Conservation (phyloP, 2,329 filamentous ascomycete species). For the Trichoderma oligosporum region DNA sequence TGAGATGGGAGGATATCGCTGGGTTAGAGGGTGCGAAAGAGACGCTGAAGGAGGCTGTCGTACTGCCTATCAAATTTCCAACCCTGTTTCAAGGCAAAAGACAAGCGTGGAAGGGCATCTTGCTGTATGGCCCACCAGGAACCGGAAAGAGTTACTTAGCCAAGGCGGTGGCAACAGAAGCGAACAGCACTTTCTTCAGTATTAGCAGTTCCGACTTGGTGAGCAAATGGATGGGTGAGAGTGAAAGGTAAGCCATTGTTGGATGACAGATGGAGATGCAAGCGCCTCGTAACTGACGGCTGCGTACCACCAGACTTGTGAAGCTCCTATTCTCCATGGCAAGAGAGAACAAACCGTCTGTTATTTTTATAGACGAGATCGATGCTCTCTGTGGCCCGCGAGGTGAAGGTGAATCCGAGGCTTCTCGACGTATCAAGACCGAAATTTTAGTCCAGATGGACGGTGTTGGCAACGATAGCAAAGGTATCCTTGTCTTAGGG, state of each 20-base stretch:
- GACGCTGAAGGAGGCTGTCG: slow-evolving; percentile 94
- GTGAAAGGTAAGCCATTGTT: slow-evolving; percentile 66
- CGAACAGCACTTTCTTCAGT: slow-evolving; percentile 98
- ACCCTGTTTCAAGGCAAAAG: slow-evolving; percentile 94
- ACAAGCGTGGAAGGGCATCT: slow-evolving; percentile 96
- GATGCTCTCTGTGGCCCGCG: slow-evolving; percentile 93
- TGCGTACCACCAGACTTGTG: slow-evolving; percentile 61
- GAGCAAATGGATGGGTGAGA: slow-evolving; percentile 99
- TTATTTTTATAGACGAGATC: slow-evolving; percentile 98
- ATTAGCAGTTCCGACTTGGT: slow-evolving; percentile 96
- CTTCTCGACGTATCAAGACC: slow-evolving; percentile 95
- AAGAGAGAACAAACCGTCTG: slow-evolving; percentile 93
- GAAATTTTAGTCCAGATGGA: slow-evolving; percentile 99
- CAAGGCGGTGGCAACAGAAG: slow-evolving; percentile 96
- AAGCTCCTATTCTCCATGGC: slow-evolving; percentile 98
- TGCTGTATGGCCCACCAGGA: slow-evolving; percentile 92
- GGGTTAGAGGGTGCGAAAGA: slow-evolving; percentile 93
- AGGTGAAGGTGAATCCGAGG: slow-evolving; percentile 93
- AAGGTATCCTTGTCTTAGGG: slow-evolving; percentile 88
- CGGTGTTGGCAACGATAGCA: slow-evolving; percentile 92
- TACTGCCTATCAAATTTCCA: slow-evolving; percentile 97
- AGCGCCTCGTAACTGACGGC: slow-evolving; percentile 23
- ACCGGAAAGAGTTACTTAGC: slow-evolving; percentile 97
- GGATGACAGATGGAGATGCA: background rate
- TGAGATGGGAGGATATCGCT: slow-evolving; percentile 97